phyloP scores from a whole-genome alignment of 1,139 yeast species.

The Hyphopichia fennica region DNA sequence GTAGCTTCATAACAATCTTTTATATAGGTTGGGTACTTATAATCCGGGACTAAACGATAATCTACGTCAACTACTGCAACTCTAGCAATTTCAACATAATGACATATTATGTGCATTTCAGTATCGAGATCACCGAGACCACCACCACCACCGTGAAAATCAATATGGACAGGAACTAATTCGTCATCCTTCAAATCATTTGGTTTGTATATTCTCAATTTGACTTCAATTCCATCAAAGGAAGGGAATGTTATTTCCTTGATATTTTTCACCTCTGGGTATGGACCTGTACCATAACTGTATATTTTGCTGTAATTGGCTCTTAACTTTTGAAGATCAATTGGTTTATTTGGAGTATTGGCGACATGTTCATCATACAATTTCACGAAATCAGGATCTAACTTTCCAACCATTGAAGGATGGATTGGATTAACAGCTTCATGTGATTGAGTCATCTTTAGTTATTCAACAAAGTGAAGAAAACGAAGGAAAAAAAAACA shows the following conservation, averaged over 20 bases:
- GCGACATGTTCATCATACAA: conserved; percentile 20
- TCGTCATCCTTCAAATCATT: conserved; percentile 8
- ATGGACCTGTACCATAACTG: conserved; percentile 17
- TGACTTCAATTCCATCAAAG: conserved; percentile 17
- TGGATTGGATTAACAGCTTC: conserved; percentile 21
- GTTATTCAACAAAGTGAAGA: too few relatives aligned
- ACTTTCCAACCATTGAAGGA: conserved; percentile 17
- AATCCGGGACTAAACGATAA: conserved; percentile 29
- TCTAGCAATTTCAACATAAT: conserved; percentile 16
- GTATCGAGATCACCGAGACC: conserved; percentile 27
- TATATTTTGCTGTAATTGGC: conserved; percentile 18
- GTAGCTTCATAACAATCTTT: conserved; percentile 20
- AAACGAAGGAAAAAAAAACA: too few relatives aligned
- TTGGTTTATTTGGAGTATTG: conserved; percentile 20
- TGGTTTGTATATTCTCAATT: conserved; percentile 24
- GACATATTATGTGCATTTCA: conserved; percentile 17
- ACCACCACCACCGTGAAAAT: conserved; percentile 35
- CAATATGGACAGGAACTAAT: conserved; percentile 23
- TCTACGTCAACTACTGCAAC: conserved; percentile 32
- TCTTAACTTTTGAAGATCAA: conserved; percentile 15
- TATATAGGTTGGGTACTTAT: conserved; percentile 18
- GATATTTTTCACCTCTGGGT: conserved; percentile 16
- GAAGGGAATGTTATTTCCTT: conserved; percentile 14
- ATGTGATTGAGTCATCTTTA: conserved; percentile 7
- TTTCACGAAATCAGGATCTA: conserved; percentile 21